Evolutionary conservation across 352 stramenopile genomes (phyloP), one percentile per base, ranked within the genome.

Genomic region (Paralagenidium karlingii): DNA sequence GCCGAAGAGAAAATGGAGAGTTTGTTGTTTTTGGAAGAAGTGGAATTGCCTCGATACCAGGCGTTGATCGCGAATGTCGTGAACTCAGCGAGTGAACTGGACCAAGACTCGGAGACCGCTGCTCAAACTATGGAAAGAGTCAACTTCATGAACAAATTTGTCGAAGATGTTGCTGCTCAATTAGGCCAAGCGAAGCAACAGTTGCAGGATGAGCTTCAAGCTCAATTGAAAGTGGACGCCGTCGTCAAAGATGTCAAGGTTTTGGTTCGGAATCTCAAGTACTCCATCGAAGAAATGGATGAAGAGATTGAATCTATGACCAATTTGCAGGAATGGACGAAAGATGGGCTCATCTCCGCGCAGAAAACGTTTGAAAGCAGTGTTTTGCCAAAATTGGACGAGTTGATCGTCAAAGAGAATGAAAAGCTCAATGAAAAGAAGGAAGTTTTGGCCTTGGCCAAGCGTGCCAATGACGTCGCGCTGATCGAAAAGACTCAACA

Each of bases 171-270:
- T n/a, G 70, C 84, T 43, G 63, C 37, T 29, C 64, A 77, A 47
- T 62, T 93, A 22, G 68, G 82, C 16, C 60, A 65, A 13, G 58
- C 69, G 16, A 86, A 89, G 46, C 45, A 47, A 21, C 60, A 54
- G 13, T 47, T 89, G 28, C 47, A 70, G 21, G 55, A 84, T 26
- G 62, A 55, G 24, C 45, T 91, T 12, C 61, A 59, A 9, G 55
- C 66, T 13, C 75, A 89, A 34, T 55, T 68, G 38, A 61, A 85
- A 38, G 61, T 91, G 10, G 76, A 88, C 31, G 67, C 68, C 1
- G 79, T 94, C 12, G 79, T 82, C 24, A 89, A 92, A 57, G 80
- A 91, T 45, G 82, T 68, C 58, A 89, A 86, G 50, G 57, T 79
- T 8, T 52, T 85, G 26, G 86, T 88, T 63, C 74, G 76, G 30